Base-by-base conservation (phyloP, 2,329 filamentous ascomycete genomes). In the Aspergillus aculeatus region DNA sequence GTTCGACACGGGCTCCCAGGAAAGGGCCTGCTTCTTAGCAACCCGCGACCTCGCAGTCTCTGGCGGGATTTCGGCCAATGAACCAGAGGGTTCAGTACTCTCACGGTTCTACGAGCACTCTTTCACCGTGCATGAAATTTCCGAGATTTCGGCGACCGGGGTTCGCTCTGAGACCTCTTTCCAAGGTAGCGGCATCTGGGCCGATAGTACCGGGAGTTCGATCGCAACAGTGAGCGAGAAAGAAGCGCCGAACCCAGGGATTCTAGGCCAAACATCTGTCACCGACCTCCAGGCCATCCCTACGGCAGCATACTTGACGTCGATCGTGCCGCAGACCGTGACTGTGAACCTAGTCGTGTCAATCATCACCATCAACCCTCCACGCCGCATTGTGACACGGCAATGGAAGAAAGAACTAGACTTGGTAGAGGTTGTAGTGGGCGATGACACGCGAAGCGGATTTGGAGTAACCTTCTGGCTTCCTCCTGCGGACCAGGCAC, bases 381-480 rank as follows among this genome's bases (percentile, higher is more conserved):
- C 89, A 1, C 86, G 90, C 24, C 82, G 82, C 2, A 85, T 96
- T 21, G 84, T 80, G 31, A 91, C 92, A 0, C 75, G 77, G 11
- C 80, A 81, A 6, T 80, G 79, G 69, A 80, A 77, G 56, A 77
- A 76, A 61, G 75, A 80, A 48, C 81, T 88, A 54, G 84, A 89
- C 5, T 81, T 96, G 3, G 79, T 94, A 47, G 92, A 96, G 73
- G 75, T 95, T 2, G 80, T 93, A 1, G 86, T 97, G 1, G 93
- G 90, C 5, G 94, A 98, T 73, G 90, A 96, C 54, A 96, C 92
- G 0, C 85, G 83, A 64, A 85, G 90, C 0, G 90, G 89, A 2
- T 96, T 97, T 75, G 86, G 83, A 29, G 81, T 97, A 57, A 93
- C 89, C 2, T 92, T 96, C 72, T 98, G 94, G 94, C 78, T 96